Percentiles rank a stretch among this genome's conserved stretches.
These are phyloP conservation scores for Pseudogymnoascus sp. DNA, from an alignment of 2,329 filamentous ascomycete genomes.

Conservation along the genomic window DNA sequence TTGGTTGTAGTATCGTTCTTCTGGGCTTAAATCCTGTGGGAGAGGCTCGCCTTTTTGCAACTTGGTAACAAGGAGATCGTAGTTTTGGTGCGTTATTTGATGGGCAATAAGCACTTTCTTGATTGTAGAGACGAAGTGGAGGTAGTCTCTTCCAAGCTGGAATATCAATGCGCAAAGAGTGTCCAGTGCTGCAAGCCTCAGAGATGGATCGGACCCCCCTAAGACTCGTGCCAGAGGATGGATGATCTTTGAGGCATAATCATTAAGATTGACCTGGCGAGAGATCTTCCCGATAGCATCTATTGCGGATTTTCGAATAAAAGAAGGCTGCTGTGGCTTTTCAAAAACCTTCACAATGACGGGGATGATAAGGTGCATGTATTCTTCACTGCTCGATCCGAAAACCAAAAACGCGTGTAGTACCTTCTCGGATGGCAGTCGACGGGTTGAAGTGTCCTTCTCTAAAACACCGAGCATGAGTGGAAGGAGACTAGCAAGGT, in stretches of 20 bases:
- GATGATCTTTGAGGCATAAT: constrained; percentile 93
- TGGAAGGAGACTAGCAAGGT: constrained; percentile 79
- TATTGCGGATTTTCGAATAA: constrained; percentile 80
- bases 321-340: constrained; percentile 70
- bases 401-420: constrained; percentile 94
- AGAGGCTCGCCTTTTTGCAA: constrained; percentile 89
- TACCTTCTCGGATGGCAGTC: constrained; percentile 81
- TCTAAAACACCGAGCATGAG: constrained; percentile 93
- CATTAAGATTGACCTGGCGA: constrained; percentile 91
- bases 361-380: constrained; percentile 98
- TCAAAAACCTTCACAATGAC: constrained; percentile 94
- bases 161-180: constrained; percentile 93
- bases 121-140: constrained; percentile 88
- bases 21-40: constrained; percentile 89
- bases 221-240: constrained; percentile 85
- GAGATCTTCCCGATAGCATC: constrained; percentile 93
- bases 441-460: constrained; percentile 67
- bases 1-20: constrained; percentile 70
- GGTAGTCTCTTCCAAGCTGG: constrained; percentile 89
- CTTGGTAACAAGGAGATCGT: constrained; percentile 85
- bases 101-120: constrained; percentile 77
- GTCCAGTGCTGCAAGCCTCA: constrained; percentile 80
- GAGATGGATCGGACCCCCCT: constrained; percentile 59
- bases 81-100: constrained; percentile 82
- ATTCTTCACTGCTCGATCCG: constrained; percentile 90